Percentiles rank a stretch among this genome's conserved stretches.
Conservation (phyloP, 257 asterid genomes). For the Solanum appendiculatum region DNA sequence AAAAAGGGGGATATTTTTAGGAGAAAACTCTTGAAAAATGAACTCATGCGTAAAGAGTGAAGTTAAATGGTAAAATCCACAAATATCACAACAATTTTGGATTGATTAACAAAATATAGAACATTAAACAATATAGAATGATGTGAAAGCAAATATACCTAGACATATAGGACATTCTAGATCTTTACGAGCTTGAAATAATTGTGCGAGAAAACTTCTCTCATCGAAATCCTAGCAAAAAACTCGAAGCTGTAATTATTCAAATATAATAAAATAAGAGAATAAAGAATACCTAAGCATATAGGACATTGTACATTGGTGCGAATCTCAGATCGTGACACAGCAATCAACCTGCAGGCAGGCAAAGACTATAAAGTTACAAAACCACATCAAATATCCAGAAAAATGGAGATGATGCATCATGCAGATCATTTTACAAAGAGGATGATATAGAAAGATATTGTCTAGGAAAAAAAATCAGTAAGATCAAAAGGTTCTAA, state of each 20-base stretch:
- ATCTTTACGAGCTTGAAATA: conserved; percentile 11
- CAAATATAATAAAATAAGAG: background rate
- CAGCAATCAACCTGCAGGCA: conserved; percentile 21
- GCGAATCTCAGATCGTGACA: conserved; percentile 24
- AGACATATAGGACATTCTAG: conserved; percentile 27
- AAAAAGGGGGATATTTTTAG: background rate
- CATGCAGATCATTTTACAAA: background rate
- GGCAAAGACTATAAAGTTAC: background rate
- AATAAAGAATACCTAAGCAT: conserved; percentile 30
- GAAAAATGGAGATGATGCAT: background rate
- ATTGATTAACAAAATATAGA: background rate
- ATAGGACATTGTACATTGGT: conserved; percentile 37
- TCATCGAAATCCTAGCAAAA: conserved; percentile 17
- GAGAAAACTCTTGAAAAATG: background rate
- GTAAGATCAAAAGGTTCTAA: background rate
- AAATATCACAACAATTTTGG: background rate
- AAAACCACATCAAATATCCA: background rate
- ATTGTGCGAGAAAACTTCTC: conserved; percentile 12
- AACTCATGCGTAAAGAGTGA: background rate
- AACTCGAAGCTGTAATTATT: conserved; percentile 1
- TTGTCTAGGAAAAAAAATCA: background rate
- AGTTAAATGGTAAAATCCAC: background rate
- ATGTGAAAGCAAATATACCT: conserved; percentile 14
- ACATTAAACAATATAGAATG: background rate
- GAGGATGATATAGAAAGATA: background rate